Percentiles rank a stretch among this genome's conserved stretches.
Conservation (phyloP, 495 filamentous ascomycete species). For the Paragyromitra xinjiangensis region DNA sequence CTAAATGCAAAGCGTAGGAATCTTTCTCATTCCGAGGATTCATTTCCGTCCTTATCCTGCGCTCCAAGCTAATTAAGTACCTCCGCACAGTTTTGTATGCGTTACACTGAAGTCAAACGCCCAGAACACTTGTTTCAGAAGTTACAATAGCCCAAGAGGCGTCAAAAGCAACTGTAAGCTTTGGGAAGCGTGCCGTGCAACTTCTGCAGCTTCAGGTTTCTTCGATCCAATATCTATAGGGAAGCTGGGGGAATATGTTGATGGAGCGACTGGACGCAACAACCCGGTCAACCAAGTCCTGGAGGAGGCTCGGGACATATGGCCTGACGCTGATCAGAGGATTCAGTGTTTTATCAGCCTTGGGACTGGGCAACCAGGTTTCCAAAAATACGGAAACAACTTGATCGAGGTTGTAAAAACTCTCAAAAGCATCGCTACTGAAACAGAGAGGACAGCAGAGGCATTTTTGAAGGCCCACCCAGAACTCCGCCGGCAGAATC, state of each 20-base stretch:
- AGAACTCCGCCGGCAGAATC: slow-evolving; percentile 48
- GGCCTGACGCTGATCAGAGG: slow-evolving; percentile 57
- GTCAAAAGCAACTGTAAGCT: slow-evolving; percentile 52
- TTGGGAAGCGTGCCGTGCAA: slow-evolving; percentile 62
- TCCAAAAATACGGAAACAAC: slow-evolving; percentile 57
- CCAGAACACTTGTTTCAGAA: slow-evolving; percentile 58
- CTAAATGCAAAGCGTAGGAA: slow-evolving; percentile 51
- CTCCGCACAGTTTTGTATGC: slow-evolving; percentile 60
- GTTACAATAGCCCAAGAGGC: slow-evolving; percentile 54
- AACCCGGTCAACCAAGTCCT: slow-evolving; percentile 60
- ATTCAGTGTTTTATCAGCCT: slow-evolving; percentile 60
- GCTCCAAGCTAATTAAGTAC: slow-evolving; percentile 12
- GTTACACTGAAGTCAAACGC: slow-evolving; percentile 57
- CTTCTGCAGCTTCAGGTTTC: slow-evolving; percentile 60
- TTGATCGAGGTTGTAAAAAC: slow-evolving; percentile 50
- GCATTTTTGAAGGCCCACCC: slow-evolving; percentile 55
- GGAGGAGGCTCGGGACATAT: slow-evolving; percentile 60
- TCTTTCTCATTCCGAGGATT: slow-evolving; percentile 1
- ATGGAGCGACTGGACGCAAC: slow-evolving; percentile 62
- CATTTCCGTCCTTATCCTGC: background rate
- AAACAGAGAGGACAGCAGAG: slow-evolving; percentile 58
- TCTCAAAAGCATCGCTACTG: slow-evolving; percentile 53
- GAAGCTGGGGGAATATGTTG: slow-evolving; percentile 57
- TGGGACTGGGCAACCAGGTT: slow-evolving; percentile 60
- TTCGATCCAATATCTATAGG: slow-evolving; percentile 61